Base-by-base conservation (phyloP, 257 asterid genomes). In the Knoxia roxburghii region DNA sequence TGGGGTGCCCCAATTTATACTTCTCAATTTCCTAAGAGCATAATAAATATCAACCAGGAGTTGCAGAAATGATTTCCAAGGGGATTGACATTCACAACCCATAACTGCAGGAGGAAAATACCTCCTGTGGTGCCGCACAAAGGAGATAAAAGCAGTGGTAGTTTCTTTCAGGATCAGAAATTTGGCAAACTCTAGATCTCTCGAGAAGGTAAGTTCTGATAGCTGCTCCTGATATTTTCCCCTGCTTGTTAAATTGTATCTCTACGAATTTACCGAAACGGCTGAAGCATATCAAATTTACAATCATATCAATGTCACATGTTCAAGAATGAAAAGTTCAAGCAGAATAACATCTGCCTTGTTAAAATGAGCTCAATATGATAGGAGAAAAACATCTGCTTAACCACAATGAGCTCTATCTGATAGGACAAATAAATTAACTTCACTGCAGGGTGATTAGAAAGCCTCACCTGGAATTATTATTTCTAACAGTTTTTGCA, bases 141-240 rank as follows among this genome's bases (percentile, higher is more conserved):
- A 92, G 85, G 68, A 92, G 95, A 85, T 92, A 92, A 89, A 92
- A 92, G 77, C 97, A 89, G 84, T 92, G 98, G 69, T 92, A 92
- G 78, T 92, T 92, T 71, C 97, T 91, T 79, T 92, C 98, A 37
- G 97, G 97, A 77, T 89, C 96, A 70, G 97, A 89, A 71, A 92
- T 72, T 86, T 92, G 98, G 86, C 97, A 89, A 74, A 92, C 98
- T 69, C 98, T 95, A 59, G 98, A 92, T 85, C 98, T 82, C 78
- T 89, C 98, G 48, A 92, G 98, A 77, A 92, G 98, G 81, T 92
- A 92, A 65, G 98, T 92, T 78, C 98, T 87, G 75, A 92, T 85
- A 61, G 98, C 97, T 54, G 98, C 98, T 78, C 98, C 98, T 21
- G 98, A 92, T 79, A 92, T 92, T 83, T 96, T 87, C 84, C 98